phyloP scores from a whole-genome alignment of 169 alveolate genomes.

The Plasmodium sp. region DNA sequence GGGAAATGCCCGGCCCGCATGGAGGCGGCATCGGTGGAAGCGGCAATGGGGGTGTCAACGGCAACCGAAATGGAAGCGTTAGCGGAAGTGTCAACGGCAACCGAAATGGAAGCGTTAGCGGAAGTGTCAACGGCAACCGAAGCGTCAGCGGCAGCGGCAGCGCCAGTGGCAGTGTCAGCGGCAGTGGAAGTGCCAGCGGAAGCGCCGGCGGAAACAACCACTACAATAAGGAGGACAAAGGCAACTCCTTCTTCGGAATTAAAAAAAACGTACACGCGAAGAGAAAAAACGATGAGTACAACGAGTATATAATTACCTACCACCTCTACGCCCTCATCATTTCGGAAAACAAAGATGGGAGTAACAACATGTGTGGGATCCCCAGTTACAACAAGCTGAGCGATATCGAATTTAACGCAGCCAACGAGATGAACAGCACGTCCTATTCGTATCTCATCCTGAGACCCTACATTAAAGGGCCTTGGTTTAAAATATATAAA shows the following conservation, averaged over 20 bases:
- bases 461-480: conserved; percentile 92
- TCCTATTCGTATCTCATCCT: conserved; percentile 84
- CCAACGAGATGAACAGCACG: conserved; percentile 11
- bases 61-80: not conserved
- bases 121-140: not conserved
- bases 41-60: not conserved
- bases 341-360: conserved; percentile 22
- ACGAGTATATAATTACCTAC: conserved; percentile 26
- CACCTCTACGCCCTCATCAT: conserved; percentile 62
- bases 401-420: conserved; percentile 36
- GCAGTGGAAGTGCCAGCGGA: not conserved
- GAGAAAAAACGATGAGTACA: not conserved
- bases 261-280: conserved; percentile 1
- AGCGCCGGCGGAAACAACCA: not conserved
- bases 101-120: not conserved
- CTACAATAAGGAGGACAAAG: not conserved
- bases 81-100: not conserved
- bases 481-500: conserved; percentile 91
- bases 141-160: not conserved
- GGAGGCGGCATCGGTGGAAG: not conserved
- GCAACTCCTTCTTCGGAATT: not conserved
- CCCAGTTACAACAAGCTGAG: conserved; percentile 30
- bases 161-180: not conserved
- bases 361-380: conserved; percentile 12
- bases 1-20: conserved; percentile 14